Conservation (phyloP, 768 basidiomycete species). For the Chiua virens region DNA sequence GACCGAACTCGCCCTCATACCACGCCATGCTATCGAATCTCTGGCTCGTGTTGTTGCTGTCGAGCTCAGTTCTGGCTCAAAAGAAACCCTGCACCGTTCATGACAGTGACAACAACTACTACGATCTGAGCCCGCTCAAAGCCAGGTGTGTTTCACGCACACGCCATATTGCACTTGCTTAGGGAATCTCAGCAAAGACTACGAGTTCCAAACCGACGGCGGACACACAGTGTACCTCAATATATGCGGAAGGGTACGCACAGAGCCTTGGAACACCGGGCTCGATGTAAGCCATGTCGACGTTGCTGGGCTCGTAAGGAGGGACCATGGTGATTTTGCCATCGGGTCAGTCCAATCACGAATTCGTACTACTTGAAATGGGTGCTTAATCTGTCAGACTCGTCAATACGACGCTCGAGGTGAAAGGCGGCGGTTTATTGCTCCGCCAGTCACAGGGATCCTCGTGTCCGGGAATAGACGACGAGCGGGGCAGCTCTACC, state of each 20-base stretch:
- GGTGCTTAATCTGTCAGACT: slow-evolving; percentile 14
- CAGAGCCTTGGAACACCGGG: slow-evolving; percentile 59
- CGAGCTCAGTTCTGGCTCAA: slow-evolving; percentile 21
- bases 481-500: slow-evolving; percentile 56
- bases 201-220: slow-evolving; percentile 48
- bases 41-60: slow-evolving; percentile 3
- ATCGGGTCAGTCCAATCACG: slow-evolving; percentile 52
- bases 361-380: not conserved
- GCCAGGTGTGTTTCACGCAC: slow-evolving; percentile 43
- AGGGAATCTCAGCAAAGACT: slow-evolving; percentile 56
- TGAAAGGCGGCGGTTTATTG: slow-evolving; percentile 53
- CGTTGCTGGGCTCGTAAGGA: slow-evolving; percentile 62
- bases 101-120: slow-evolving; percentile 51
- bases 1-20: slow-evolving; percentile 9
- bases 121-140: slow-evolving; percentile 64
- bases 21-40: slow-evolving; percentile 4
- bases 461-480: slow-evolving; percentile 47
- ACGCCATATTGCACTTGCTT: not conserved
- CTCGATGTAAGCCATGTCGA: slow-evolving; percentile 47
- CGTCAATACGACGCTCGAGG: slow-evolving; percentile 60
- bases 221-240: slow-evolving; percentile 57
- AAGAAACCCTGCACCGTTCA: slow-evolving; percentile 65
- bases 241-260: slow-evolving; percentile 56
- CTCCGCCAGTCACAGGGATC: slow-evolving; percentile 65
- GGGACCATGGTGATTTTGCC: slow-evolving; percentile 65